Evolutionary conservation across 257 asterid species (phyloP).

Genomic region (Perilla frutescens): DNA sequence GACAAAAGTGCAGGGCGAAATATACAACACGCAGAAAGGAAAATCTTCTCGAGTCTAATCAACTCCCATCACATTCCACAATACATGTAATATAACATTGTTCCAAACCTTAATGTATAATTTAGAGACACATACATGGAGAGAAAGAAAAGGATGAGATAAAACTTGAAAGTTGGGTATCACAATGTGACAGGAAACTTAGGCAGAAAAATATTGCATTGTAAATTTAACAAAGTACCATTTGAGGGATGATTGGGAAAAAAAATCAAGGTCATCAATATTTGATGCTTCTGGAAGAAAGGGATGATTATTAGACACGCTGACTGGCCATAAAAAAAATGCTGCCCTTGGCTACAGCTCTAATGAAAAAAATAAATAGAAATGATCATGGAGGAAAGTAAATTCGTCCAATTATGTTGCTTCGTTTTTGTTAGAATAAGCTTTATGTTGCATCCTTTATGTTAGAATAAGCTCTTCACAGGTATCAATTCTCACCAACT

Average conservation of each 20-base stretch:
- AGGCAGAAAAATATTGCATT: too few species aligned
- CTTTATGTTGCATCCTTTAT: not conserved
- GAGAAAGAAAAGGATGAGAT: too few species aligned
- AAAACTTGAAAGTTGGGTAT: too few species aligned
- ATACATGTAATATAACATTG: too few species aligned
- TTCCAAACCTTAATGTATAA: too few species aligned
- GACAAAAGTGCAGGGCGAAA: not conserved
- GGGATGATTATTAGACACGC: not conserved
- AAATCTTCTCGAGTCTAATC: not conserved
- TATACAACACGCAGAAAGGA: not conserved
- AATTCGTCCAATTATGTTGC: not conserved
- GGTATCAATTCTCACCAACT: not conserved
- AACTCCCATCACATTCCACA: too few species aligned
- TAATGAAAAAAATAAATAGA: constrained; percentile 5
- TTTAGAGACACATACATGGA: too few species aligned
- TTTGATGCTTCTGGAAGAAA: constrained; percentile 5
- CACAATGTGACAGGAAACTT: too few species aligned
- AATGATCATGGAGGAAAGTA: not conserved
- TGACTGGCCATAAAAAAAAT: not conserved
- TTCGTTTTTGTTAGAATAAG: too few species aligned
- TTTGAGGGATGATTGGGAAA: too few species aligned
- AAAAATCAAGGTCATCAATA: not conserved
- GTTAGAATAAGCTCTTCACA: constrained; percentile 15
- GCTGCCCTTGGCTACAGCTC: not conserved
- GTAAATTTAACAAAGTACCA: too few species aligned